These are phyloP conservation scores for Candida arabinofermentans DNA, from an alignment of 805 yeast species.

Conservation along the genomic window DNA sequence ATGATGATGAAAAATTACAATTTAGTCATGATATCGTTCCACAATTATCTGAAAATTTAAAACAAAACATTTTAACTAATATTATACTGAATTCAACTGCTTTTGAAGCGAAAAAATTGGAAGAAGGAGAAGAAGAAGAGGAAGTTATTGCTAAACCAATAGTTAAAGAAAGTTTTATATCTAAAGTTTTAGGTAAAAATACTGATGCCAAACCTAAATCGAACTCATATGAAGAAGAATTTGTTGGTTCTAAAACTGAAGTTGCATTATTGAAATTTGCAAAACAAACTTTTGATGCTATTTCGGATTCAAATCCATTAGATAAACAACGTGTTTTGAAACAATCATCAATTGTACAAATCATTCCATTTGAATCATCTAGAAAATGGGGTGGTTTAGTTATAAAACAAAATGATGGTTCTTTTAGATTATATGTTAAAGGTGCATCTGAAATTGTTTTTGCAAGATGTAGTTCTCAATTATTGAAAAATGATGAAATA, in stretches of 20 bases:
- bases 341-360: conserved; percentile 50
- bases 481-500: conserved; percentile 29
- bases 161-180: neutral
- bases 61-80: conserved; percentile 43
- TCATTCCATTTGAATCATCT: conserved; percentile 86
- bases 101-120: conserved; percentile 56
- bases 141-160: conserved; percentile 1
- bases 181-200: neutral
- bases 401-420: conserved; percentile 40
- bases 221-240: conserved; percentile 55
- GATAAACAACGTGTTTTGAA: conserved; percentile 39
- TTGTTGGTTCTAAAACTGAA: conserved; percentile 92
- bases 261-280: conserved; percentile 78
- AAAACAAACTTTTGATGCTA: conserved; percentile 46
- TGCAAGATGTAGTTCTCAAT: conserved; percentile 47
- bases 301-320: conserved; percentile 37
- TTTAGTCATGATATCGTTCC: conserved; percentile 2
- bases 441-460: conserved; percentile 94
- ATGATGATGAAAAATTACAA: neutral
- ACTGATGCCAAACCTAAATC: neutral
- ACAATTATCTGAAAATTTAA: conserved; percentile 17
- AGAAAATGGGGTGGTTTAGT: conserved; percentile 92
- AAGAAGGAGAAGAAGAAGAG: conserved; percentile 14
- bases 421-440: conserved; percentile 66
- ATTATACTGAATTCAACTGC: conserved; percentile 84